Evolutionary conservation across 2,329 filamentous ascomycete species (phyloP), one percentile per base, ranked within the genome.

Genomic region (Fusarium sulawesiense): DNA sequence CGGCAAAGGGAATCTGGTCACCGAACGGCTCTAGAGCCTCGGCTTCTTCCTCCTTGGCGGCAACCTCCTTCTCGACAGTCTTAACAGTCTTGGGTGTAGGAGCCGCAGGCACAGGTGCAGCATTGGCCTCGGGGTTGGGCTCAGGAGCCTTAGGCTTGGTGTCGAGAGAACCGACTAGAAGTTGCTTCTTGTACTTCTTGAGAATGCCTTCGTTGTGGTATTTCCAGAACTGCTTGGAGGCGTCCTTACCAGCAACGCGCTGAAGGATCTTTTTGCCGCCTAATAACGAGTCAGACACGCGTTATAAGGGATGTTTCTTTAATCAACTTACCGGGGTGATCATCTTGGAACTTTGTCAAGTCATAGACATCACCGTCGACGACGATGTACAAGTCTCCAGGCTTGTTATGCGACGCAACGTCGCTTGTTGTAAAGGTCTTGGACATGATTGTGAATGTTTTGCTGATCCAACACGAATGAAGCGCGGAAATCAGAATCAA

Each of bases 311-410:
- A 21, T n/a, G 34, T 16, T 25, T 47, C 14, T 18, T 20, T 18
- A 45, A 13, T 46, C 18, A 23, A 75, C 83, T 83, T 84, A 88
- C 93, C 93, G 79, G 92, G 93, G 80, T 95, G 92, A 72, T 94
- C 92, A 65, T 94, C 91, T 79, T 93, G 91, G 80, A 95, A 95
- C 77, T 90, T 94, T 75, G 94, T 97, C 76, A 98, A 80, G 78
- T 99, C 95, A 81, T 97, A 98, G 73, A 98, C 95, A 81, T 98
- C 95, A 76, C 94, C 92, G 73, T 98, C 95, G 73, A 98, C 90
- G 71, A 97, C 89, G 77, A 98, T 93, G 89, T 91, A 98, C 66
- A 98, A 86, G 78, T 91, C 91, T 77, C 93, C 89, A 47, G 91
- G 82, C 84, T 95, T 97, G 86, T 93, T 97, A 82, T 98, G 94